A percentile compares a stretch with the other conserved stretches of the same genome.
These are phyloP conservation scores for Ophiostoma pallidulum DNA, from an alignment of 2,329 filamentous ascomycete genomes.

Conservation along the genomic window DNA sequence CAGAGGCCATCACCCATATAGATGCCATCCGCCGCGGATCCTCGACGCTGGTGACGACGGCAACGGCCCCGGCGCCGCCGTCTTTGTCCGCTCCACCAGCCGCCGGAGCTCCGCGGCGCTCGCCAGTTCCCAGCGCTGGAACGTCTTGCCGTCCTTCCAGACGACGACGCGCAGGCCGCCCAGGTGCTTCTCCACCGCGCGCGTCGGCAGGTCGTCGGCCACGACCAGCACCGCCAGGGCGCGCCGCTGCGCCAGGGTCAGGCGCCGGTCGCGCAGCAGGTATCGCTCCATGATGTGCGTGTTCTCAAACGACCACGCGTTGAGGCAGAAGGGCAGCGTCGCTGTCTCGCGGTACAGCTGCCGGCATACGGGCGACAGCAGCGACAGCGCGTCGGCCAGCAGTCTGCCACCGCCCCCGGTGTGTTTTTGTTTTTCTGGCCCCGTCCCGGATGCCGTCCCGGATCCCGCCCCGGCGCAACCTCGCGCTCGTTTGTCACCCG, in stretches of 20 bases:
- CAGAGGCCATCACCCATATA: conserved; percentile 2
- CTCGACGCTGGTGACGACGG: too few relatives aligned
- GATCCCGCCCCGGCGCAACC: too few relatives aligned
- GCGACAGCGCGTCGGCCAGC: conserved; percentile 20
- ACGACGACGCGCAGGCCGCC: conserved; percentile 23
- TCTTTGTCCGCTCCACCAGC: neutral
- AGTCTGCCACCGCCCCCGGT: too few relatives aligned
- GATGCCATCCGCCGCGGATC: neutral
- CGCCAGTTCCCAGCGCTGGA: conserved; percentile 8
- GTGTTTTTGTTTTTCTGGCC: too few relatives aligned
- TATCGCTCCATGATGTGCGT: conserved; percentile 26
- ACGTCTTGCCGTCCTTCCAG: conserved; percentile 12
- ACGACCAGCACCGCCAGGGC: conserved; percentile 24
- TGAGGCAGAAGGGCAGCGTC: conserved; percentile 26
- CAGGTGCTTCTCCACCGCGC: conserved; percentile 22
- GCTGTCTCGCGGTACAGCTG: conserved; percentile 30
- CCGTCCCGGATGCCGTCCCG: too few relatives aligned
- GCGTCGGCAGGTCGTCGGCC: conserved; percentile 19
- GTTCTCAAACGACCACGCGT: conserved; percentile 27
- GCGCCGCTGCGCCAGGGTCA: conserved; percentile 23
- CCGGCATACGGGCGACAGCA: conserved; percentile 26
- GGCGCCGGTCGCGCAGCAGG: conserved; percentile 23
- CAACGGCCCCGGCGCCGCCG: neutral
- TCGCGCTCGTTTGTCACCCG: neutral
- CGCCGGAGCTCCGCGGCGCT: conserved; percentile 1